Evolutionary conservation across 495 filamentous ascomycete species (phyloP), one percentile per base, ranked within the genome.

Genomic region (Aspergillus indologenus): DNA sequence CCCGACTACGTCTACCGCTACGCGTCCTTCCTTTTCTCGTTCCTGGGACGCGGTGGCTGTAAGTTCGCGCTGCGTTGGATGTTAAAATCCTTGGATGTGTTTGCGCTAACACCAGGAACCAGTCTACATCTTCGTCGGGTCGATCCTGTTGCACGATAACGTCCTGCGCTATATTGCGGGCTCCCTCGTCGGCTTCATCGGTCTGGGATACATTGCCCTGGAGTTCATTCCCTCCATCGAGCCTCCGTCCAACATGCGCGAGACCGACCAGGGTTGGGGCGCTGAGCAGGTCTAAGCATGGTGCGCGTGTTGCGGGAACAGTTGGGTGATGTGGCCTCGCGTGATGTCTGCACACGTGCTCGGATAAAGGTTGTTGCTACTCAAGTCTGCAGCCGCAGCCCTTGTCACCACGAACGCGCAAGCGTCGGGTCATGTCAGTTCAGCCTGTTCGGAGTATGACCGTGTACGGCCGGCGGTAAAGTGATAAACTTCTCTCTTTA

Each of bases 61-160:
- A 84, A 76, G 91, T 86, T n/a, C 11, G 40, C 53, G 22, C 29
- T 54, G 6, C 26, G 2, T 47, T 18, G 17, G 18, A 12, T 45
- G 31, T n/a, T n/a, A n/a, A n/a, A n/a, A 75, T 52, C 69, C 17
- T 45, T n/a, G n/a, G n/a, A 22, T 58, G 42, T 29, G 26, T 3
- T 29, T 9, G 9, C 26, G 26, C 57, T 69, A 53, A 68, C 56
- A 34, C 23, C n/a, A n/a, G 24, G 24, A 29, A 40, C 3, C 53
- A 96, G 92, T 99, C 79, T 99, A 99, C 81, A 86, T 97, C 75
- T 98, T 99, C 76, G 79, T 93, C 69, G 94, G 93, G 61, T 88
- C 83, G 56, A 87, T 98, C 67, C 76, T 96, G 22, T 79, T 96
- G 52, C 85, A 90, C 67, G 76, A 79, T 59, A 60, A 76, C 59